A percentile compares a stretch with the other conserved stretches of the same genome.
phyloP scores from a whole-genome alignment of 192 early-diverging fungal species.

The Coemansia guatemalensis region DNA sequence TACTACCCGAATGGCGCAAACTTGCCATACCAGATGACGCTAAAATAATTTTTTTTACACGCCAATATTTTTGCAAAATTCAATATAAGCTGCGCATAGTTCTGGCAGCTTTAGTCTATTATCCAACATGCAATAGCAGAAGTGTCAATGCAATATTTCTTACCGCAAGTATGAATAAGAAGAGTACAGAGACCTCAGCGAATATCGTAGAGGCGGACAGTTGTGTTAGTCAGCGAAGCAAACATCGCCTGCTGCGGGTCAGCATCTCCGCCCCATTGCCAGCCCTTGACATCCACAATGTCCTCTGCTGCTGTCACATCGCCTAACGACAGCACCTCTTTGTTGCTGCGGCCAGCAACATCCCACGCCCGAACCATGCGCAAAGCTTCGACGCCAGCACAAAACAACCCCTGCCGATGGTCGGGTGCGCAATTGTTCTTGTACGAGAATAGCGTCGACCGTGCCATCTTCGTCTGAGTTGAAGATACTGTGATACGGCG shows the following conservation, averaged over 20 bases:
- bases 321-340: conserved; percentile 11
- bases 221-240: conserved; percentile 27
- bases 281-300: conserved; percentile 34
- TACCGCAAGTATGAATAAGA: not conserved
- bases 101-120: too few relatives aligned
- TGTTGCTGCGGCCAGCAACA: not conserved
- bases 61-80: too few relatives aligned
- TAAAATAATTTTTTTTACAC: too few relatives aligned
- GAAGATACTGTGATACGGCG: conserved; percentile 15
- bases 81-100: too few relatives aligned
- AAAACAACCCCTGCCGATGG: conserved; percentile 25
- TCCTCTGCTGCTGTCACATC: conserved; percentile 14
- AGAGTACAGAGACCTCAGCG: conserved; percentile 7
- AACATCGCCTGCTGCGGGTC: conserved; percentile 11
- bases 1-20: too few relatives aligned
- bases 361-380: conserved; percentile 26
- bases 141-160: too few relatives aligned
- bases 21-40: too few relatives aligned
- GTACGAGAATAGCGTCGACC: conserved; percentile 35
- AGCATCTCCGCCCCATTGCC: conserved; percentile 21
- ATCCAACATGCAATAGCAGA: too few relatives aligned
- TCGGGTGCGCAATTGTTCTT: not conserved
- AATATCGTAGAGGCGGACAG: conserved; percentile 39
- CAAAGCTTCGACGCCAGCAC: conserved; percentile 31
- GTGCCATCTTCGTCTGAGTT: conserved; percentile 27